A percentile compares a stretch with the other conserved stretches of the same genome.
Conservation (phyloP, 257 asterid species). For the Penstemon barbatus region DNA sequence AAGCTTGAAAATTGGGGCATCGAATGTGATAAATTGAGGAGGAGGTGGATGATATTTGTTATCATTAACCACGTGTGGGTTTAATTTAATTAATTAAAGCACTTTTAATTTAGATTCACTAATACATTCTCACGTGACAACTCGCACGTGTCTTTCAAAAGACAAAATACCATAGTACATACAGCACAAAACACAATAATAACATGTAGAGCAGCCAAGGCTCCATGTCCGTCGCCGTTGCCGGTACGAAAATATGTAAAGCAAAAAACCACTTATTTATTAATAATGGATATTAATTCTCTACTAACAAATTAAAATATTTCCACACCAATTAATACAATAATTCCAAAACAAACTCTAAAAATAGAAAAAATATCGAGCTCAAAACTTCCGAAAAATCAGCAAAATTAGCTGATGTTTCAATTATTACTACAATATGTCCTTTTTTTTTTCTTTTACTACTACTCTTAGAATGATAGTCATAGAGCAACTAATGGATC, state of each 20-base stretch:
- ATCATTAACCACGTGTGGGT: neutral
- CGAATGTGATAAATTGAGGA: neutral
- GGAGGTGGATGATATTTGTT: neutral
- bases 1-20: neutral
- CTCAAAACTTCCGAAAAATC: conserved; percentile 39
- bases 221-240: neutral
- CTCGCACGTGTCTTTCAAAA: conserved; percentile 15
- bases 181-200: conserved; percentile 12
- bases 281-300: neutral
- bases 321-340: neutral
- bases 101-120: conserved; percentile 29
- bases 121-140: conserved; percentile 37
- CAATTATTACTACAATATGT: neutral
- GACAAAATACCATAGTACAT: neutral
- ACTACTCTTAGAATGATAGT: conserved; percentile 9
- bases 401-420: conserved; percentile 18
- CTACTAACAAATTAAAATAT: neutral
- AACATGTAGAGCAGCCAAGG: neutral
- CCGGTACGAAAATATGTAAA: neutral
- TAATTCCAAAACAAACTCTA: neutral
- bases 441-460: neutral
- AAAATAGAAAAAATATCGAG: neutral
- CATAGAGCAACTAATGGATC: conserved; percentile 67
- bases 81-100: neutral
- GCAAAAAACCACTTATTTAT: neutral